Evolutionary conservation across 345 rosid species (phyloP).

Genomic region (Camelina hispida): DNA sequence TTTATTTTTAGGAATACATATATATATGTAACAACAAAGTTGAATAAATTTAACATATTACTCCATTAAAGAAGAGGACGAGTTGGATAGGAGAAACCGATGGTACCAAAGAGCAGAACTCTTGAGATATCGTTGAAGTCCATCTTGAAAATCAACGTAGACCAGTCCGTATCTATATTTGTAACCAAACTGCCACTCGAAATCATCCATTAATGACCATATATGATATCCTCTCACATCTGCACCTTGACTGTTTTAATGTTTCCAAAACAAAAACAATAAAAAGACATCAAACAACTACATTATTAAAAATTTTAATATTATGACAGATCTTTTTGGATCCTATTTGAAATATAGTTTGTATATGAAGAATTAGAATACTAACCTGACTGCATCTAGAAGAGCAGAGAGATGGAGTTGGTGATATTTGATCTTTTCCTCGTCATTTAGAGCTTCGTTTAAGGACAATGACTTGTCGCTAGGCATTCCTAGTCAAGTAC

Average conservation of each 20-base stretch:
- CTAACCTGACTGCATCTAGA: constrained; percentile 8
- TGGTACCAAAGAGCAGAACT: constrained; percentile 62
- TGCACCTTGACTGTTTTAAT: constrained; percentile 45
- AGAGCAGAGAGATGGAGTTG: constrained; percentile 27
- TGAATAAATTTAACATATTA: not conserved
- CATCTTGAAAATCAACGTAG: constrained; percentile 54
- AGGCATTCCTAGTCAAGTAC: constrained; percentile 18
- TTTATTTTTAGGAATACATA: not conserved
- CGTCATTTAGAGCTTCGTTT: constrained; percentile 22
- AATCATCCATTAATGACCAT: constrained; percentile 65
- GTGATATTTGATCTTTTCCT: constrained; percentile 6
- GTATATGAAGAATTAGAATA: not conserved
- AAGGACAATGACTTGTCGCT: constrained; percentile 17
- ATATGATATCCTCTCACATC: constrained; percentile 54
- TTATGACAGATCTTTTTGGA: not conserved
- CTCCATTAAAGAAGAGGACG: not conserved
- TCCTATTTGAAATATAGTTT: not conserved
- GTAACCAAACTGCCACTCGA: constrained; percentile 60
- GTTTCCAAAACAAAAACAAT: not conserved
- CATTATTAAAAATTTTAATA: not conserved
- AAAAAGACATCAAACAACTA: not conserved
- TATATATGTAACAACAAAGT: not conserved
- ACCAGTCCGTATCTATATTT: constrained; percentile 49
- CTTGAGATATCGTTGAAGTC: constrained; percentile 54
- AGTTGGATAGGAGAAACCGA: constrained; percentile 39